phyloP scores from a whole-genome alignment of 257 asterid species.

The Solanum paucissectum region DNA sequence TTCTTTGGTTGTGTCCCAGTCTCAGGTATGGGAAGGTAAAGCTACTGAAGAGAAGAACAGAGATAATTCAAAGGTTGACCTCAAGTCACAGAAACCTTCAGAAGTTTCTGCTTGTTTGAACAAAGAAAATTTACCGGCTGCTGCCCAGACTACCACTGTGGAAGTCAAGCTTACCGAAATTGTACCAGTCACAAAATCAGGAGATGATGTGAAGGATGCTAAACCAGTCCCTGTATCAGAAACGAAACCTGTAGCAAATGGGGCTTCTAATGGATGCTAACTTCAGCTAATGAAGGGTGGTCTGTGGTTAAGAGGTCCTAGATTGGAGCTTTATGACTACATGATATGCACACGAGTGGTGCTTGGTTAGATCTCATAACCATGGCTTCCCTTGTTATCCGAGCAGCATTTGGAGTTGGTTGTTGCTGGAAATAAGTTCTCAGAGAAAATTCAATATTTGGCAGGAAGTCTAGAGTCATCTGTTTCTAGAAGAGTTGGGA shows the following conservation, averaged over 20 bases:
- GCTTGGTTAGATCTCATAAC: neutral
- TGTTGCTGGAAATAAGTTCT: neutral
- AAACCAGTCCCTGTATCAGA: conserved; percentile 19
- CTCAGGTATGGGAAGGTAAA: conserved; percentile 19
- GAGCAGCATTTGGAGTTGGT: neutral
- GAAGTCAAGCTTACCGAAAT: neutral
- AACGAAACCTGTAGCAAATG: conserved; percentile 23
- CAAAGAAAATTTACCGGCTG: conserved; percentile 3
- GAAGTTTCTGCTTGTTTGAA: conserved; percentile 8
- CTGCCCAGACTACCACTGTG: conserved; percentile 2
- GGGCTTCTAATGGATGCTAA: conserved; percentile 41
- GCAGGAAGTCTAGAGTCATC: neutral
- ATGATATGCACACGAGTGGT: neutral
- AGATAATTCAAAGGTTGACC: conserved; percentile 21
- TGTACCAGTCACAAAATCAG: conserved; percentile 1
- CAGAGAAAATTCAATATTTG: neutral
- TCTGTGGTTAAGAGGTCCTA: neutral
- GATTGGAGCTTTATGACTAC: neutral
- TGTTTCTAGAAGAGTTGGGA: neutral
- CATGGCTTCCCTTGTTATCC: neutral
- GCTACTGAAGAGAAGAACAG: conserved; percentile 8
- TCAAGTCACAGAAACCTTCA: conserved; percentile 8
- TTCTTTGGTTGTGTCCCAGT: neutral
- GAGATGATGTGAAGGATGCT: conserved; percentile 5
- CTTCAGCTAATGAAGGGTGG: conserved; percentile 8